Evolutionary conservation across 495 filamentous ascomycete genomes (phyloP).

Genomic region (Penicillium antarcticum): DNA sequence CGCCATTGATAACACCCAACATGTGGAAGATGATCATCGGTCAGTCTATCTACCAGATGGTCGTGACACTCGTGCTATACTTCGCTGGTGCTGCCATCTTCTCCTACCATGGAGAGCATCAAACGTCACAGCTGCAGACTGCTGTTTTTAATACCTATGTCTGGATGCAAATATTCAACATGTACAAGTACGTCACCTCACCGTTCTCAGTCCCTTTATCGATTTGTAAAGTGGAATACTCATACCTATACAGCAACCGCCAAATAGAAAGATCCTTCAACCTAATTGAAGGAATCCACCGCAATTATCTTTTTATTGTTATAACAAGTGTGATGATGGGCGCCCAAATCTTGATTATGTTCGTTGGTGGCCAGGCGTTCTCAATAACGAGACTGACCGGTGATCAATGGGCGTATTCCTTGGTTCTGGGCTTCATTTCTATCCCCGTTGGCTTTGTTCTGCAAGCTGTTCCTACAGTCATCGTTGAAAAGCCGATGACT

Average conservation of each 20-base stretch:
- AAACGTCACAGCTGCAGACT: constrained; percentile 44
- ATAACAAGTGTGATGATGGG: constrained; percentile 71
- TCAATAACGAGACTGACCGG: constrained; percentile 48
- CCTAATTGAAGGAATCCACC: constrained; percentile 71
- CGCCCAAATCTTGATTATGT: constrained; percentile 65
- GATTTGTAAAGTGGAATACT: neutral
- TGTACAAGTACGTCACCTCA: constrained; percentile 30
- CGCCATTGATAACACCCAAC: constrained; percentile 61
- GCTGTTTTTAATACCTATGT: constrained; percentile 76
- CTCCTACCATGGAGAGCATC: constrained; percentile 2
- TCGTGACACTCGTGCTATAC: constrained; percentile 63
- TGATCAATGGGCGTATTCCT: constrained; percentile 60
- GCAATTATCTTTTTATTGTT: constrained; percentile 67
- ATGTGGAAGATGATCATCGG: constrained; percentile 85
- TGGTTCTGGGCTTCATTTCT: constrained; percentile 58
- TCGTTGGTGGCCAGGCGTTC: constrained; percentile 62
- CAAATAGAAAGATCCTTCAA: constrained; percentile 77
- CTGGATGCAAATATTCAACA: constrained; percentile 82
- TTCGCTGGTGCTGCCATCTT: constrained; percentile 60
- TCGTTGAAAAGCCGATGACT: constrained; percentile 2
- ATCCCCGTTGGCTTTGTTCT: constrained; percentile 51
- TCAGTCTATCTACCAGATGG: constrained; percentile 68
- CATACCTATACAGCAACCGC: constrained; percentile 47
- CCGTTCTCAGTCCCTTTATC: neutral
- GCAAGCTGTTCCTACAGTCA: neutral